A percentile compares a stretch with the other conserved stretches of the same genome.
Conservation (phyloP, 2,329 filamentous ascomycete species). For the Coniochaeta ligniaria region DNA sequence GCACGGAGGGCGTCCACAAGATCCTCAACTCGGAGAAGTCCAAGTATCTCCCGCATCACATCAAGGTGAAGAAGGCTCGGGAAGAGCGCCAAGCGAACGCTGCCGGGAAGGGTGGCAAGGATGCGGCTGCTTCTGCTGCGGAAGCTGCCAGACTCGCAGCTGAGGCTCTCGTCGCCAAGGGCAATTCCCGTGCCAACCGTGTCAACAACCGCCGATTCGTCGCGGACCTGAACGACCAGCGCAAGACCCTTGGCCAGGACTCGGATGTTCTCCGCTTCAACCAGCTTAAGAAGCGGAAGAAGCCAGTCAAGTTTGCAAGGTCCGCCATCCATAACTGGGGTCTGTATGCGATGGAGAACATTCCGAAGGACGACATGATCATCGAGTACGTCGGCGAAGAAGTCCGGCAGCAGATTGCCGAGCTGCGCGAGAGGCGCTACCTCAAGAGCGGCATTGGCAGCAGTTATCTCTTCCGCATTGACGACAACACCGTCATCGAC, state of each 20-base stretch:
- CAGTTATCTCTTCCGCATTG: slow-evolving; percentile 95
- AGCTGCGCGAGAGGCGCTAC: slow-evolving; percentile 86
- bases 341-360: slow-evolving; percentile 95
- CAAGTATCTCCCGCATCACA: slow-evolving; percentile 94
- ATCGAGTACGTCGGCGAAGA: slow-evolving; percentile 99
- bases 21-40: slow-evolving; percentile 97
- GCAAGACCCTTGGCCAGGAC: slow-evolving; percentile 75
- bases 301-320: slow-evolving; percentile 94
- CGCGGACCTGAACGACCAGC: slow-evolving; percentile 92
- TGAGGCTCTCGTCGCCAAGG: slow-evolving; percentile 76
- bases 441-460: slow-evolving; percentile 95
- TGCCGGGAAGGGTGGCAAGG: slow-evolving; percentile 54
- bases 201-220: slow-evolving; percentile 93
- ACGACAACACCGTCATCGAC: slow-evolving; percentile 95
- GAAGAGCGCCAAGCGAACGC: slow-evolving; percentile 78
- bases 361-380: slow-evolving; percentile 97
- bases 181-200: slow-evolving; percentile 86
- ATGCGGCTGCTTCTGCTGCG: slow-evolving; percentile 57
- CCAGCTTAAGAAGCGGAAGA: slow-evolving; percentile 98
- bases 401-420: slow-evolving; percentile 93
- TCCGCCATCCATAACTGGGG: slow-evolving; percentile 99
- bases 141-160: slow-evolving; percentile 67
- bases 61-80: slow-evolving; percentile 86
- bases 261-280: slow-evolving; percentile 96
- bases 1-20: slow-evolving; percentile 90